A percentile compares a stretch with the other conserved stretches of the same genome.
phyloP scores from a whole-genome alignment of 1,284 basidiomycete genomes.

The Takashimella tepidaria region DNA sequence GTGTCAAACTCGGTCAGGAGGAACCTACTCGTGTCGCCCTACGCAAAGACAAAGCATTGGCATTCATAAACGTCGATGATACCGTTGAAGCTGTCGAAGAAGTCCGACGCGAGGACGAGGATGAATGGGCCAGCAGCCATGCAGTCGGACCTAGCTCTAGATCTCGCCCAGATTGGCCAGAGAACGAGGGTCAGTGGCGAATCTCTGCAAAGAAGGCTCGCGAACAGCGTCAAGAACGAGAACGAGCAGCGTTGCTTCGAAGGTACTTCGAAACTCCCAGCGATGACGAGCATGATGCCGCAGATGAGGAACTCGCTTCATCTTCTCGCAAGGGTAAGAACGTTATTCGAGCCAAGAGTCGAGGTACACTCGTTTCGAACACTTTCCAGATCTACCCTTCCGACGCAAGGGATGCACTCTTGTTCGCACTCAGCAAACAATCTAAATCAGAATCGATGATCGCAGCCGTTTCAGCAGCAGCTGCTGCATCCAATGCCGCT shows the following conservation, averaged over 20 bases:
- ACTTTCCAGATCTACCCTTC: conserved; percentile 10
- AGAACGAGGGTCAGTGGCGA: conserved; percentile 34
- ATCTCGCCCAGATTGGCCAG: conserved; percentile 37
- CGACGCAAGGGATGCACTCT: conserved; percentile 14
- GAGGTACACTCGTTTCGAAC: background rate
- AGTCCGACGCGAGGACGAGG: conserved; percentile 25
- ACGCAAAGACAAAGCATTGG: conserved; percentile 34
- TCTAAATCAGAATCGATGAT: background rate
- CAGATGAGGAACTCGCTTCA: background rate
- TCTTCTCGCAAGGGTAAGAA: background rate
- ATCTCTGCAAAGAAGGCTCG: conserved; percentile 13
- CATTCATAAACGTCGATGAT: conserved; percentile 34
- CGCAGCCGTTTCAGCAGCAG: background rate
- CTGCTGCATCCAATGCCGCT: background rate
- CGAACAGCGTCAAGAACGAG: conserved; percentile 27
- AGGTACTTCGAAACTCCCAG: conserved; percentile 39
- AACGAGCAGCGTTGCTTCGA: conserved; percentile 25
- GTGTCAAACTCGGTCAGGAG: conserved; percentile 27
- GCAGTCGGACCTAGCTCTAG: conserved; percentile 17
- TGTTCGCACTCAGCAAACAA: conserved; percentile 2
- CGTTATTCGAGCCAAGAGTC: background rate
- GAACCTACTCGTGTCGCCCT: conserved; percentile 38
- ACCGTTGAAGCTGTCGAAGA: conserved; percentile 28
- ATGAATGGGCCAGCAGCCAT: conserved; percentile 23
- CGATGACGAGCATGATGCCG: conserved; percentile 27